phyloP scores from a whole-genome alignment of 148 eudicot species.

The Fagopyrum tataricum region DNA sequence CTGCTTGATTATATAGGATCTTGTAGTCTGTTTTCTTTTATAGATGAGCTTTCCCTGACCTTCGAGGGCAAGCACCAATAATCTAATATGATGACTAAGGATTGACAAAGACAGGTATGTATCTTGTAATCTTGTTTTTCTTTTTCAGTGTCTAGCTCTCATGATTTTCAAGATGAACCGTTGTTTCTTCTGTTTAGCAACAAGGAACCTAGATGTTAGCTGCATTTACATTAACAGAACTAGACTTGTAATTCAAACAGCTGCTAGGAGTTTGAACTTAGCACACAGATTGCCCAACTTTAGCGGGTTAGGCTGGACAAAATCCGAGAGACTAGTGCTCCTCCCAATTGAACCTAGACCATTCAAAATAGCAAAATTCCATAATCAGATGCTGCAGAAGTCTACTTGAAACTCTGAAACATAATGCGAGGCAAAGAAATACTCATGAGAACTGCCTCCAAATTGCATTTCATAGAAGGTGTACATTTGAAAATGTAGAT shows the following conservation, averaged over 20 bases:
- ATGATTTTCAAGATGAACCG: neutral
- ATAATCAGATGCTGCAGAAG: conserved; percentile 2
- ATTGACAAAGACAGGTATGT: neutral
- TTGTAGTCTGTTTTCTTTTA: neutral
- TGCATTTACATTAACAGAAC: neutral
- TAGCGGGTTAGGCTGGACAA: neutral
- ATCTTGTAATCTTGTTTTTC: neutral
- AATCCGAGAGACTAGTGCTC: conserved; percentile 7
- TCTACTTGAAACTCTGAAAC: neutral
- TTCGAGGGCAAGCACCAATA: neutral
- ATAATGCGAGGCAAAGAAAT: neutral
- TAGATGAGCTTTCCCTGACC: neutral
- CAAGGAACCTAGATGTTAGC: neutral
- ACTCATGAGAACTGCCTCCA: neutral
- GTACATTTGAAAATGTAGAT: neutral
- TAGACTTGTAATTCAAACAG: conserved; percentile 1
- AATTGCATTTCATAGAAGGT: neutral
- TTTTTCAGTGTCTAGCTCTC: neutral
- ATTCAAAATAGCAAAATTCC: neutral
- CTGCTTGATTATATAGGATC: neutral
- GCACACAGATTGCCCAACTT: conserved; percentile 2
- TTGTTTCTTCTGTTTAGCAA: neutral
- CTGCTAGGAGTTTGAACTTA: neutral
- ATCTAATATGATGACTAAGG: neutral
- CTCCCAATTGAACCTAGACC: conserved; percentile 1